Evolutionary conservation across 1,139 yeast genomes (phyloP), one percentile per base, ranked within the genome.

Genomic region (Yarrowia galli): DNA sequence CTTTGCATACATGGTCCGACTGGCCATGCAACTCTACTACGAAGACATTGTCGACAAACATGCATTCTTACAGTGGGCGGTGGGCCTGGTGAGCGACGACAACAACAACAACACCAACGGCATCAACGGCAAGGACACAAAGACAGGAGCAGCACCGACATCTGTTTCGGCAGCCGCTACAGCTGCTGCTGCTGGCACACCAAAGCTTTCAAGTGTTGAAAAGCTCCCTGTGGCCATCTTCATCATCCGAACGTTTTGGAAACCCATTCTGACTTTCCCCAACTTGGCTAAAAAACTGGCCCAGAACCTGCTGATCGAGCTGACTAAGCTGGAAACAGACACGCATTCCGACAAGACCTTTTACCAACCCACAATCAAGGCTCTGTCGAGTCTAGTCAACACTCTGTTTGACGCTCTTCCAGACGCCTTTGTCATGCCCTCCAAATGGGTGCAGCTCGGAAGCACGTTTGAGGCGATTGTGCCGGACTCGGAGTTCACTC

Each of bases 391-490:
- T 28, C 69, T 70, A n/a, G 70, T 73, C 43, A 68, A 70, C 43
- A 69, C 74, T 32, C 72, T 91, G 35, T 89, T 79, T 82, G 82
- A 72, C 78, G 79, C 73, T 83, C 88, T 82, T 73, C 87, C 75
- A 15, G 92, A 90, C 73, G 84, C 88, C 6, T 92, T 92, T 73
- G 87, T 92, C n/a, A 82, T 91, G 48, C 96, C 97, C 0, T 84
- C 83, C 67, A 83, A 81, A 69, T 92, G 98, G 98, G 81, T 83
- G 16, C 75, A 83, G 8, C 78, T 90, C 65, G 87, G 87, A 61
- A 82, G 84, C 1, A 84, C 86, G 13, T 75, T 91, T 71, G 66
- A 61, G 25, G 38, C 66, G 2, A 68, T 71, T 0, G 67, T 79
- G 75, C 65, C 71, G 72, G 58, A 80, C 77, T 67, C 75, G 63